Percentiles rank a stretch among this genome's conserved stretches.
Conservation (phyloP, 768 basidiomycete species). For the Tephrocybe sp. region DNA sequence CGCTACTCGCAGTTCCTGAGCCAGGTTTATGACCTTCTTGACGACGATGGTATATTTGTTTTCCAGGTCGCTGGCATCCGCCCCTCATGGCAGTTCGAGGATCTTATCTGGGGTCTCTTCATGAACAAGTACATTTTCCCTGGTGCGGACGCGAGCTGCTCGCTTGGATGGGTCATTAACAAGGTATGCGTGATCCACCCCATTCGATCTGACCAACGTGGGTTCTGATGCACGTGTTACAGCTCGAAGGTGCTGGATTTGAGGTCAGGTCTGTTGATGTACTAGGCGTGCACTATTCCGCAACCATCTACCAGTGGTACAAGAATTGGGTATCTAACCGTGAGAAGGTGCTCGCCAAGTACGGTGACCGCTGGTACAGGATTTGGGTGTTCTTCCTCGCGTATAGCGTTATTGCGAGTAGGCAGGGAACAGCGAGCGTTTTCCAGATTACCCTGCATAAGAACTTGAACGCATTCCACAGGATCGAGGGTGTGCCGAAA, state of each 20-base stretch:
- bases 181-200: slow-evolving; percentile 36
- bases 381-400: slow-evolving; percentile 98
- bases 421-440: slow-evolving; percentile 88
- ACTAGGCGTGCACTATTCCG: slow-evolving; percentile 95
- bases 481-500: slow-evolving; percentile 79
- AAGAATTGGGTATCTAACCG: slow-evolving; percentile 96
- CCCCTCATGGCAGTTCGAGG: slow-evolving; percentile 97
- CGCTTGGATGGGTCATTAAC: slow-evolving; percentile 91
- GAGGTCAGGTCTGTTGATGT: slow-evolving; percentile 97
- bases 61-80: slow-evolving; percentile 98
- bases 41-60: slow-evolving; percentile 93
- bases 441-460: slow-evolving; percentile 99
- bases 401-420: slow-evolving; percentile 74
- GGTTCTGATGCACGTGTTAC: slow-evolving; percentile 11
- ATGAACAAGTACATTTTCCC: slow-evolving; percentile 99
- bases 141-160: slow-evolving; percentile 95
- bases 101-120: slow-evolving; percentile 95
- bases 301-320: slow-evolving; percentile 91
- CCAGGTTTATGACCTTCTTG: slow-evolving; percentile 91
- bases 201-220: too few species aligned
- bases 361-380: slow-evolving; percentile 93
- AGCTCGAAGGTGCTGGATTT: slow-evolving; percentile 90
- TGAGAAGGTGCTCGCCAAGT: slow-evolving; percentile 84
- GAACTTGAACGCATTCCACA: slow-evolving; percentile 95
- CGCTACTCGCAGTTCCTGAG: slow-evolving; percentile 86